Base-by-base conservation (phyloP, 371 early-diverging fungal species). In the Apophysomyces elegans region DNA sequence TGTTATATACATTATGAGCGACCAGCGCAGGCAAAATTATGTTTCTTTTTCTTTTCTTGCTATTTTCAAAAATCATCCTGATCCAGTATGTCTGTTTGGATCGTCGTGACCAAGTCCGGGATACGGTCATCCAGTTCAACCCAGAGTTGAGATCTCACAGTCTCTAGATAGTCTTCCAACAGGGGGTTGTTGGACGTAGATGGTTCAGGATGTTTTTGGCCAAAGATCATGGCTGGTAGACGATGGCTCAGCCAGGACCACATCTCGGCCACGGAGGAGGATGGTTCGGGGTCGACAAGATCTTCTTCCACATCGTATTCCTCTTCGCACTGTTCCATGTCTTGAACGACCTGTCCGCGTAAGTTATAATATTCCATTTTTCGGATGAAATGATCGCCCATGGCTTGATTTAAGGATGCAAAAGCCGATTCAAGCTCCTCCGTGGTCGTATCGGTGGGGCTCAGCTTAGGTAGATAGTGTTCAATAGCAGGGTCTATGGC, bases 221-320 rank as follows among this genome's bases (percentile, higher is more conserved):
- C 21, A 50, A 21, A 21, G 9, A 50, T 5, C 5, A 50, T 21
- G 54, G 18, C 21, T 7, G 54, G 54, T n/a, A 50, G n/a, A 11
- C 54, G 54, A 9, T 50, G 21, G 21, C 21, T 50, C 54, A 50
- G 21, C 54, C 54, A 50, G 21, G 54, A 50, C 54, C 54, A 50
- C 21, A 50, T 50, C 5, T 50, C 54, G n/a, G 46, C 16, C 8
- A 13, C 16, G 13, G 13, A n/a, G 16, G 21, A 50, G 54, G 21
- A 9, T 4, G 16, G 4, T 9, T 50, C 21, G 54, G 21, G 4
- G 9, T 50, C 54, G 21, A 21, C 21, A 50, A 21, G 21, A 50
- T 50, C 54, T 1, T 50, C 54, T 4, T 50, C 54, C 7, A 21
- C 54, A 7, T 18, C n/a, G 5, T 50, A 50, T 18, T 50, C 21